Evolutionary conservation across 495 filamentous ascomycete genomes (phyloP).

Genomic region (Neurospora tetrasperma): DNA sequence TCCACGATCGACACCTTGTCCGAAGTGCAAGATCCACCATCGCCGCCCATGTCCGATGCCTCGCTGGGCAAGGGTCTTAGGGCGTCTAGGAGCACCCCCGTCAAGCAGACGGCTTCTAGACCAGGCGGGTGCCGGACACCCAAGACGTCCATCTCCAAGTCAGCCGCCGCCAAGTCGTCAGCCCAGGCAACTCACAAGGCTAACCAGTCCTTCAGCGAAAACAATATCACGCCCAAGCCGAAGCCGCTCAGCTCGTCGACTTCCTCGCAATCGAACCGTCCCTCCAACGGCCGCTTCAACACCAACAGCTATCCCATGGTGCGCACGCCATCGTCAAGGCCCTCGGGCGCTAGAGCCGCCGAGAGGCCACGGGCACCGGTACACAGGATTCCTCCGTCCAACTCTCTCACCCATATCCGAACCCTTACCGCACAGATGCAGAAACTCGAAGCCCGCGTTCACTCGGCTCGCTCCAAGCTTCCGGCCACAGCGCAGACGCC

Average conservation of each 20-base stretch:
- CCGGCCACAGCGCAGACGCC: slow-evolving; percentile 67
- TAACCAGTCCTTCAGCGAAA: slow-evolving; percentile 16
- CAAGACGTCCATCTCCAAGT: slow-evolving; percentile 15
- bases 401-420: slow-evolving; percentile 85
- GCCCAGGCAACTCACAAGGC: slow-evolving; percentile 13
- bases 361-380: slow-evolving; percentile 20
- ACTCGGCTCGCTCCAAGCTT: slow-evolving; percentile 86
- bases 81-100: slow-evolving; percentile 40
- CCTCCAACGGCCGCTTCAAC: neutral
- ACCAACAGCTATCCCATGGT: slow-evolving; percentile 9
- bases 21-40: slow-evolving; percentile 42
- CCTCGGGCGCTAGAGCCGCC: slow-evolving; percentile 8
- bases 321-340: slow-evolving; percentile 23
- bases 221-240: slow-evolving; percentile 41
- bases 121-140: slow-evolving; percentile 5
- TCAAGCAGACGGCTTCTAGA: slow-evolving; percentile 9
- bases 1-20: slow-evolving; percentile 32
- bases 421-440: slow-evolving; percentile 94
- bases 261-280: slow-evolving; percentile 3
- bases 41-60: slow-evolving; percentile 63
- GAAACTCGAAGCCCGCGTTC: slow-evolving; percentile 81
- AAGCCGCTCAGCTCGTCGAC: slow-evolving; percentile 22
- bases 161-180: slow-evolving; percentile 20
- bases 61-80: slow-evolving; percentile 34
- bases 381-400: slow-evolving; percentile 58